Conservation (phyloP, 2,329 filamentous ascomycete species). For the Penicillium sp. region DNA sequence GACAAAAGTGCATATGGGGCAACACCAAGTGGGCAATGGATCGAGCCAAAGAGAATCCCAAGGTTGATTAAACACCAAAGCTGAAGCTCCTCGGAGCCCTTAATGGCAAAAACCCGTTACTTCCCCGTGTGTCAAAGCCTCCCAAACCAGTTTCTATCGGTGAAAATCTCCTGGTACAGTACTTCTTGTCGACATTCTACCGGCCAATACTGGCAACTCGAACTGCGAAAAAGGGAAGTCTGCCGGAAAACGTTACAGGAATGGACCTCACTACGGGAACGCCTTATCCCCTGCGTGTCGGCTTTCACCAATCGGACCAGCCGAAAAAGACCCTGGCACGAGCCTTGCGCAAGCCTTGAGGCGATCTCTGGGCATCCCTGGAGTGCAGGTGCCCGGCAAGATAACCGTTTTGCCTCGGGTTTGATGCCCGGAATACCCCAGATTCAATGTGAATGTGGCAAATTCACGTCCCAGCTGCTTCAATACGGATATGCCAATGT, state of each 20-base stretch:
- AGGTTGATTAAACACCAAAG: too few species aligned
- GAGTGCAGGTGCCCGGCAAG: not conserved
- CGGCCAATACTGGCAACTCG: too few species aligned
- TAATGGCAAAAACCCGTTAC: too few species aligned
- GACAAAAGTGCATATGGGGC: too few species aligned
- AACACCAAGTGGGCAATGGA: too few species aligned
- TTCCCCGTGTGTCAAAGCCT: too few species aligned
- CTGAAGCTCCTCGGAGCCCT: too few species aligned
- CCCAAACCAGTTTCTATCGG: too few species aligned
- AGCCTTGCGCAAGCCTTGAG: not conserved
- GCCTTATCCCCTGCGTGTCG: not conserved
- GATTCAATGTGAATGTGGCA: not conserved
- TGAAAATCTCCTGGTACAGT: too few species aligned
- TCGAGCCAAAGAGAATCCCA: too few species aligned
- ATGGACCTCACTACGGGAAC: not conserved
- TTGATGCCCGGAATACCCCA: not conserved
- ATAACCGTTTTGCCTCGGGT: not conserved
- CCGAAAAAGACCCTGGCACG: not conserved
- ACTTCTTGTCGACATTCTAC: too few species aligned
- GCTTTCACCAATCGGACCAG: not conserved
- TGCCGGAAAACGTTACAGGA: not conserved
- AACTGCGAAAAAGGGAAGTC: not conserved
- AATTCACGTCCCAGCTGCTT: not conserved
- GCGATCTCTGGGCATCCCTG: not conserved
- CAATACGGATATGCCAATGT: not conserved